Conservation (phyloP, 2,329 filamentous ascomycete genomes). For the Fusarium sp. region DNA sequence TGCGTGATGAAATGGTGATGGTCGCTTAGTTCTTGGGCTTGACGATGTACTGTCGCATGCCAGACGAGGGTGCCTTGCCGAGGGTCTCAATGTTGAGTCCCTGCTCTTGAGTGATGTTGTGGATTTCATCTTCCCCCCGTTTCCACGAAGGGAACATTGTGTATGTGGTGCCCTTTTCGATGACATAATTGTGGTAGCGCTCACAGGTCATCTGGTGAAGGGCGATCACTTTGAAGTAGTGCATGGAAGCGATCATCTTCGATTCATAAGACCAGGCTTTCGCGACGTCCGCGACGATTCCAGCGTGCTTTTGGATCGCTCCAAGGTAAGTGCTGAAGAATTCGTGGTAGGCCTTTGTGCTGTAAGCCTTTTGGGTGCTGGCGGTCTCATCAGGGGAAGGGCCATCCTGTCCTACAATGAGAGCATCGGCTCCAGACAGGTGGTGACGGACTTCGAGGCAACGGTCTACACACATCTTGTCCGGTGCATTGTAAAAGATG, state of each 20-base stretch:
- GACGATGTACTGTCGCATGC: slow-evolving; percentile 39
- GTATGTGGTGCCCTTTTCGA: slow-evolving; percentile 11
- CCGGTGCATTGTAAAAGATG: slow-evolving; percentile 39
- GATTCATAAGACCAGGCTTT: slow-evolving; percentile 24
- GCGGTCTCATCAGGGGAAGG: slow-evolving; percentile 2
- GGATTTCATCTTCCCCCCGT: slow-evolving; percentile 28
- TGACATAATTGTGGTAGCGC: slow-evolving; percentile 1
- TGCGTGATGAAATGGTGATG: background rate
- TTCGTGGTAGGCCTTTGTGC: slow-evolving; percentile 23
- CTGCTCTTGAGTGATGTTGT: slow-evolving; percentile 19
- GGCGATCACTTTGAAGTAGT: slow-evolving; percentile 35
- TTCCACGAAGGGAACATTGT: slow-evolving; percentile 45
- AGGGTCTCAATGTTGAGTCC: slow-evolving; percentile 32
- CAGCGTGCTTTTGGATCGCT: slow-evolving; percentile 13
- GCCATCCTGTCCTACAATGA: slow-evolving; percentile 39
- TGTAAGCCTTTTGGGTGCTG: slow-evolving; percentile 17
- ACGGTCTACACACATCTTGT: slow-evolving; percentile 32
- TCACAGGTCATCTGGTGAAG: slow-evolving; percentile 28
- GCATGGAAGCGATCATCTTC: slow-evolving; percentile 20
- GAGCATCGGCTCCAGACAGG: slow-evolving; percentile 4
- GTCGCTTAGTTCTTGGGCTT: background rate
- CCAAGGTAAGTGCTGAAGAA: slow-evolving; percentile 32
- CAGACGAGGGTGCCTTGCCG: slow-evolving; percentile 34
- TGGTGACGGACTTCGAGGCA: slow-evolving; percentile 22
- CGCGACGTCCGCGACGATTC: slow-evolving; percentile 12